These are phyloP conservation scores for Termitomyces bulborhizus DNA, from an alignment of 768 basidiomycete species.

Conservation along the genomic window DNA sequence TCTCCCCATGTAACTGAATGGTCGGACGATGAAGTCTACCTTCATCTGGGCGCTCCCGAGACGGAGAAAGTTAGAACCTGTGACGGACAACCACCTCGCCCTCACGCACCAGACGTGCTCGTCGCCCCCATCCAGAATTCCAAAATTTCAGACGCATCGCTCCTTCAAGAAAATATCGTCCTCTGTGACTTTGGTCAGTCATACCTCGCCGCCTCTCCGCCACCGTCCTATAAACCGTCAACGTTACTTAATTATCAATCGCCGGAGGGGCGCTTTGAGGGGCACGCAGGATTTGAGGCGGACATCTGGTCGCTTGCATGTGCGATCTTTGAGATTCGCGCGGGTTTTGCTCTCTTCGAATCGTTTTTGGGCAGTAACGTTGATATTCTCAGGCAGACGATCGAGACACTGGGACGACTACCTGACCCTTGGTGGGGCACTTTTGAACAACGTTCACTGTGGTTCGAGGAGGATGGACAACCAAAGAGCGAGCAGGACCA, in stretches of 20 bases:
- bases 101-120: constrained; percentile 23
- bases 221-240: constrained; percentile 22
- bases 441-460: constrained; percentile 21
- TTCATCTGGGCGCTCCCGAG: constrained; percentile 23
- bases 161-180: constrained; percentile 26
- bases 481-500: constrained; percentile 22
- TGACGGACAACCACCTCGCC: constrained; percentile 18
- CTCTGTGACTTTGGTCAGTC: constrained; percentile 35
- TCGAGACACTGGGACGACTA: constrained; percentile 33
- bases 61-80: constrained; percentile 22
- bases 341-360: constrained; percentile 34
- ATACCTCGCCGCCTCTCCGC: constrained; percentile 17
- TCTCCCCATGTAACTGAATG: too few relatives aligned
- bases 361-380: constrained; percentile 26
- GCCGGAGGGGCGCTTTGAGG: constrained; percentile 31
- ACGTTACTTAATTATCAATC: constrained; percentile 26
- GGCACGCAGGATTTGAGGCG: constrained; percentile 16
- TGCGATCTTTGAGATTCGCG: constrained; percentile 35
- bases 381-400: too few relatives aligned
- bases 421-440: constrained; percentile 36
- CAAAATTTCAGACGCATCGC: constrained; percentile 12
- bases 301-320: constrained; percentile 39
- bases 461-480: constrained; percentile 32
- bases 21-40: constrained; percentile 29
- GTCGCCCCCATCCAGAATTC: constrained; percentile 21